A percentile compares a stretch with the other conserved stretches of the same genome.
phyloP scores from a whole-genome alignment of 2,329 filamentous ascomycete genomes.

The Xylaria polymorpha region DNA sequence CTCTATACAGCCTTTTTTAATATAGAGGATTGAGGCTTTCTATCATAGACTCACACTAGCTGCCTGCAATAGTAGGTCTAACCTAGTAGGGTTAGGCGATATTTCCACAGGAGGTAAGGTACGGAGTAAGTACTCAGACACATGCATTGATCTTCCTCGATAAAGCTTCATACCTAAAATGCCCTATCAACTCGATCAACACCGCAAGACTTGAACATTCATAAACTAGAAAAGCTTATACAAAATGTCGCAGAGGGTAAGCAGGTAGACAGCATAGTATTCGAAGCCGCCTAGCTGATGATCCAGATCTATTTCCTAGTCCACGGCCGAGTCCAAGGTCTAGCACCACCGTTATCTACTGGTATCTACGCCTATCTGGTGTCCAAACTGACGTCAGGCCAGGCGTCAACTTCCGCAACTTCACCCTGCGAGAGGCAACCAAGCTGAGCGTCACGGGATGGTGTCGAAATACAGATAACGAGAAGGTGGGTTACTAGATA shows the following conservation, averaged over 20 bases:
- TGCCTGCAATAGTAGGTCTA: no score
- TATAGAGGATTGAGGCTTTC: no score
- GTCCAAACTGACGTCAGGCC: conserved; percentile 39
- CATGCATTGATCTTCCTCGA: neutral
- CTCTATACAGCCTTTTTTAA: no score
- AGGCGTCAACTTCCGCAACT: conserved; percentile 70
- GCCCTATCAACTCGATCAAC: conserved; percentile 3
- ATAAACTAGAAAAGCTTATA: neutral
- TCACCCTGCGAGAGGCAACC: conserved; percentile 63
- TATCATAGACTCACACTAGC: no score
- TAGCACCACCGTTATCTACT: conserved; percentile 1
- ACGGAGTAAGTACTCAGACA: no score
- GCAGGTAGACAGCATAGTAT: neutral
- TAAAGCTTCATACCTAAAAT: neutral
- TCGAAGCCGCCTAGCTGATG: neutral
- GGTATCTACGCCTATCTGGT: neutral
- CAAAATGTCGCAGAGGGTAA: conserved; percentile 42
- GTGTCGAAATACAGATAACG: conserved; percentile 68
- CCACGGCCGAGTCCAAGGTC: conserved; percentile 78
- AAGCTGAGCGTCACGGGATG: conserved; percentile 67
- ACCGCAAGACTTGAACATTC: neutral
- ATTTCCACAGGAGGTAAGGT: no score
- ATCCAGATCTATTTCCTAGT: conserved; percentile 70
- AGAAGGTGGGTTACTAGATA: conserved; percentile 58
- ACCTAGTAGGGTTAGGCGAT: no score